phyloP scores from a whole-genome alignment of 345 rosid species.

The Gossypium raimondii region DNA sequence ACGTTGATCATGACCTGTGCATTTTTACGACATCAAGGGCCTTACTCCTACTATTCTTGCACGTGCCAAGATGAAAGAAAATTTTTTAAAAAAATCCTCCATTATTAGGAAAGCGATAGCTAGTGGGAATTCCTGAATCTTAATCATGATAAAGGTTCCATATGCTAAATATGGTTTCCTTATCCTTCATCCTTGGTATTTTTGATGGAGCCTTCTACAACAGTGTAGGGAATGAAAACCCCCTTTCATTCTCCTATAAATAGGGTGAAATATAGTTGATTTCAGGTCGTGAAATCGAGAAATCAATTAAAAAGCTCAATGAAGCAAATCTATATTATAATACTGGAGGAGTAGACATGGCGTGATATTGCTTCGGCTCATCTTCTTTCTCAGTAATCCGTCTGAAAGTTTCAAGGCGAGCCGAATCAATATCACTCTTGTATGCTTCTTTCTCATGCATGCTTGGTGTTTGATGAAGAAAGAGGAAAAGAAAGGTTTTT shows the following conservation, averaged over 20 bases:
- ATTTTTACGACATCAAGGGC: background rate
- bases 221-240: constrained; percentile 13
- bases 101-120: background rate
- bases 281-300: background rate
- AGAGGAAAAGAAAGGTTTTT: background rate
- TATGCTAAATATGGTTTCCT: constrained; percentile 2
- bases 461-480: background rate
- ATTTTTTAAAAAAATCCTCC: background rate
- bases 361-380: constrained; percentile 40
- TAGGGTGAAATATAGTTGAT: background rate
- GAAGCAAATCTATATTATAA: background rate
- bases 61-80: constrained; percentile 2
- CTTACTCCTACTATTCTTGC: background rate
- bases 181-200: background rate
- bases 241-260: constrained; percentile 1
- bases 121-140: constrained; percentile 20
- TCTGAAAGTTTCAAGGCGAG: constrained; percentile 20
- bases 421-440: constrained; percentile 48
- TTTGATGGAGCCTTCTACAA: background rate
- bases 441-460: constrained; percentile 13
- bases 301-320: background rate
- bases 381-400: background rate
- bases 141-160: constrained; percentile 15
- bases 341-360: constrained; percentile 29
- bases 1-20: no score